Conservation (phyloP, 2,329 filamentous ascomycete genomes). For the Arthrobotrys musiformis region DNA sequence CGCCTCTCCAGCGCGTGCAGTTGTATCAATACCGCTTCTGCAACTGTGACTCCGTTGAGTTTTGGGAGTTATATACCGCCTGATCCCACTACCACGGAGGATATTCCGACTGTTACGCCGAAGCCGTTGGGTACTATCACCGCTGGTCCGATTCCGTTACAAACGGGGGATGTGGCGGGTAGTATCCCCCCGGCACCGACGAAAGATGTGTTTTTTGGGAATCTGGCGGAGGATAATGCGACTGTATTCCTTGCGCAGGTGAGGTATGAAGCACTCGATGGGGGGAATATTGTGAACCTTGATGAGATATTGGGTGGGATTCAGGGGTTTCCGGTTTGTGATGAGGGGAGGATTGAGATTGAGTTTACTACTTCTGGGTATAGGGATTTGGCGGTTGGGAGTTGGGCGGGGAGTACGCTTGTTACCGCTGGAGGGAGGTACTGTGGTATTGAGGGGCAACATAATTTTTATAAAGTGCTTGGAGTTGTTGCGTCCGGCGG, state of each 20-base stretch:
- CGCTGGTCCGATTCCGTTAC: conserved; percentile 2
- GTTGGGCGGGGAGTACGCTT: conserved; percentile 10
- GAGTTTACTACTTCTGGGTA: conserved; percentile 7
- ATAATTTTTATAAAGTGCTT: conserved; percentile 26
- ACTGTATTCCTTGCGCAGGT: conserved; percentile 16
- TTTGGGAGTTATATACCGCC: conserved; percentile 21
- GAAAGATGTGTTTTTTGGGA: conserved; percentile 36
- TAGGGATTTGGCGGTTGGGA: conserved; percentile 1
- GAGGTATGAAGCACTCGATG: background rate
- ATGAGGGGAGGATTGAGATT: background rate
- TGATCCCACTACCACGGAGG: conserved; percentile 2
- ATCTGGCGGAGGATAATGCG: conserved; percentile 7
- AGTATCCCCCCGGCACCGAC: conserved; percentile 17
- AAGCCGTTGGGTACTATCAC: conserved; percentile 7
- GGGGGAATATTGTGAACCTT: conserved; percentile 20
- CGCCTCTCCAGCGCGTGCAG: conserved; percentile 34
- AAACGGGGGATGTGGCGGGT: conserved; percentile 17
- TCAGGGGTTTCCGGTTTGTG: conserved; percentile 27
- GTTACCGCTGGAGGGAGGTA: conserved; percentile 32
- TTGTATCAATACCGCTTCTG: background rate
- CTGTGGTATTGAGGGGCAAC: conserved; percentile 21
- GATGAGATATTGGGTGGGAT: conserved; percentile 27
- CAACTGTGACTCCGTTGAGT: background rate
- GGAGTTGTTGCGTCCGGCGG: background rate
- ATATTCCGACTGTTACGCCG: background rate